Base-by-base conservation (phyloP, 73 alveolate species). In the Uronychia setigera region DNA sequence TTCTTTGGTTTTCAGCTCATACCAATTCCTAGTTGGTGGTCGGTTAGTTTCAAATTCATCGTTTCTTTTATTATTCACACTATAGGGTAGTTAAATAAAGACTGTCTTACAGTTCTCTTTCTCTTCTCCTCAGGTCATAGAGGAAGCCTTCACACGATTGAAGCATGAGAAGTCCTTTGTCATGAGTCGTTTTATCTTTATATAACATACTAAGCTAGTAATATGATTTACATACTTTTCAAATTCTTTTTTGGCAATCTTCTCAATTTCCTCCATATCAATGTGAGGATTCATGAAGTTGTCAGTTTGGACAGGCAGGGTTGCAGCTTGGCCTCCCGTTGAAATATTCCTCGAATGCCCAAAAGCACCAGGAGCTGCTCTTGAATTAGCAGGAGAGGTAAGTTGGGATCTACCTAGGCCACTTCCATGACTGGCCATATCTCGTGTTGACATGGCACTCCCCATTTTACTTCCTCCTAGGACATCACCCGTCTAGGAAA, bases 1-100 rank as follows among this genome's bases (percentile, higher is more conserved):
- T 82, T 94, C 98, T 74, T 93, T 93, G 34, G 97, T 86, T 81
- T 93, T 97, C 31, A 97, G 92, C 89, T 92, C 97, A 94, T 97
- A 97, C 99, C 99, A 97, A 58, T 93, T 90, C 67, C 93, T 97
- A 28, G 86, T 82, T 80, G 99, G 99, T 58, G 99, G 99, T 84
- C 99, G 92, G 86, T 95, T 95, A 93, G 94, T 97, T 91, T 97
- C 99, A 92, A 88, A 97, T 81, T 93, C 98, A 82, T 95, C 88
- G 76, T 92, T 92, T 90, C 99, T 89, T 80, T 94, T 87, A 0
- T 77, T 74, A 87, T 94, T 97, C 26, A 97, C 87, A 30, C 67
- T 46, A n/a, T n/a, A n/a, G n/a, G n/a, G 67, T 11, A 46, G 67
- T 46, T 46, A 5, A 46, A 46, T 11, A 46, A n/a, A n/a, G n/a